Percentiles rank a stretch among this genome's conserved stretches.
phyloP scores from a whole-genome alignment of 805 yeast species.

The Yarrowia bubula region DNA sequence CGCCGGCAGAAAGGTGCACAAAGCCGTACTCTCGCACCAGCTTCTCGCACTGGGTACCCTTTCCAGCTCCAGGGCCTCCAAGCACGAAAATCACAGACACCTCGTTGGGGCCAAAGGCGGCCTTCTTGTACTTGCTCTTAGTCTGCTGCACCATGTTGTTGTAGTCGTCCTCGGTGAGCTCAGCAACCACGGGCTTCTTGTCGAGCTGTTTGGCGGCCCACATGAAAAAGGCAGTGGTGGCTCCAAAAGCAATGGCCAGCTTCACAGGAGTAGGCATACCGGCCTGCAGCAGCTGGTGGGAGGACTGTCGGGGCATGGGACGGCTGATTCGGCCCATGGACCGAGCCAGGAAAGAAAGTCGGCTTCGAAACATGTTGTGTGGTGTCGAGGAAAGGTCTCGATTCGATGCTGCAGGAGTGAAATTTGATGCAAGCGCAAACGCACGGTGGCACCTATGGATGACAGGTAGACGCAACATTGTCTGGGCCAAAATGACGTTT shows the following conservation, averaged over 20 bases:
- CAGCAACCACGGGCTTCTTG: slow-evolving; percentile 34
- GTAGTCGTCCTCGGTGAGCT: slow-evolving; percentile 41
- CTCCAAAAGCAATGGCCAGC: slow-evolving; percentile 23
- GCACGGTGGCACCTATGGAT: too few species aligned
- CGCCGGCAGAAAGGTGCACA: slow-evolving; percentile 94
- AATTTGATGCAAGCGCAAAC: background rate
- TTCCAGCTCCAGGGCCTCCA: slow-evolving; percentile 98
- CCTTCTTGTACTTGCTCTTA: slow-evolving; percentile 29
- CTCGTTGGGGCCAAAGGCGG: slow-evolving; percentile 60
- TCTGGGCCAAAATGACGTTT: background rate
- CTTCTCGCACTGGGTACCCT: slow-evolving; percentile 92
- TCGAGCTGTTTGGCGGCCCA: slow-evolving; percentile 36
- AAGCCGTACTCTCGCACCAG: slow-evolving; percentile 78
- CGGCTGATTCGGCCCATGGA: background rate
- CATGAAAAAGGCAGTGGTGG: slow-evolving; percentile 39
- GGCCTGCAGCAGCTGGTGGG: background rate
- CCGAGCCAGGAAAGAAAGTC: slow-evolving; percentile 8
- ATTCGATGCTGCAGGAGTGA: background rate
- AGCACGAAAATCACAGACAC: slow-evolving; percentile 82
- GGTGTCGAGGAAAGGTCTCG: background rate
- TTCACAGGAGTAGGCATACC: slow-evolving; percentile 25
- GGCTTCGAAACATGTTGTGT: slow-evolving; percentile 7
- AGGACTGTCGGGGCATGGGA: background rate
- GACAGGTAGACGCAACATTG: background rate
- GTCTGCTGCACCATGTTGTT: slow-evolving; percentile 38